These are phyloP conservation scores for Acer negundo DNA, from an alignment of 345 rosid genomes.

Conservation along the genomic window DNA sequence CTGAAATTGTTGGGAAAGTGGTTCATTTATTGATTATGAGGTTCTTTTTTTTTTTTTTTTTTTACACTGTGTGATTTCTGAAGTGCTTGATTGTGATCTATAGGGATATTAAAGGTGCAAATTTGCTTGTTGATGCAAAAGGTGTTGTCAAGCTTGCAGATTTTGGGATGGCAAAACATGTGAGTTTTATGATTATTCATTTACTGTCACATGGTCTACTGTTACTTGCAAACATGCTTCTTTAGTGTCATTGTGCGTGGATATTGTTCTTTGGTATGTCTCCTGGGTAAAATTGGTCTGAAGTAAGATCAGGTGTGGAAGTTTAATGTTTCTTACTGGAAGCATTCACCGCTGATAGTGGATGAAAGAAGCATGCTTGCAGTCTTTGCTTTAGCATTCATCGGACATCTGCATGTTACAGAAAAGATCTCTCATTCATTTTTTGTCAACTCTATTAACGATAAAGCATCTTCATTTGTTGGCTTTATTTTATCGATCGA, in stretches of 20 bases:
- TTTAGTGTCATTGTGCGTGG: background rate
- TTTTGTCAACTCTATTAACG: background rate
- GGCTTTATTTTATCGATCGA: background rate
- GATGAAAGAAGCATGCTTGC: background rate
- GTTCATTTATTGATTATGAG: conserved; percentile 11
- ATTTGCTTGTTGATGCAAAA: conserved; percentile 63
- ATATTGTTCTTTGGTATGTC: background rate
- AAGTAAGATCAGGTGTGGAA: background rate
- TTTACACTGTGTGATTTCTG: background rate
- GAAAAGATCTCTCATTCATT: background rate
- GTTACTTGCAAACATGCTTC: background rate
- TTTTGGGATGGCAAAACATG: conserved; percentile 84
- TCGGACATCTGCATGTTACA: background rate
- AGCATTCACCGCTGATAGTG: background rate
- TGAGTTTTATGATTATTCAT: conserved; percentile 29
- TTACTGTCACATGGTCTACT: background rate
- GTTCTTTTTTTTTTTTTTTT: background rate
- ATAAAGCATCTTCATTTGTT: background rate
- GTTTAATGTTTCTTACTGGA: background rate
- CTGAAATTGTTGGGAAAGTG: background rate
- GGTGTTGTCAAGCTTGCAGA: conserved; percentile 75
- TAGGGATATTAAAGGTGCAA: conserved; percentile 85
- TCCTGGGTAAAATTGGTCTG: background rate
- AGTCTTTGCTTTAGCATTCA: background rate
- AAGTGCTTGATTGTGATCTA: conserved; percentile 21